Evolutionary conservation across 768 basidiomycete genomes (phyloP).

Genomic region (Mycena vitilis): DNA sequence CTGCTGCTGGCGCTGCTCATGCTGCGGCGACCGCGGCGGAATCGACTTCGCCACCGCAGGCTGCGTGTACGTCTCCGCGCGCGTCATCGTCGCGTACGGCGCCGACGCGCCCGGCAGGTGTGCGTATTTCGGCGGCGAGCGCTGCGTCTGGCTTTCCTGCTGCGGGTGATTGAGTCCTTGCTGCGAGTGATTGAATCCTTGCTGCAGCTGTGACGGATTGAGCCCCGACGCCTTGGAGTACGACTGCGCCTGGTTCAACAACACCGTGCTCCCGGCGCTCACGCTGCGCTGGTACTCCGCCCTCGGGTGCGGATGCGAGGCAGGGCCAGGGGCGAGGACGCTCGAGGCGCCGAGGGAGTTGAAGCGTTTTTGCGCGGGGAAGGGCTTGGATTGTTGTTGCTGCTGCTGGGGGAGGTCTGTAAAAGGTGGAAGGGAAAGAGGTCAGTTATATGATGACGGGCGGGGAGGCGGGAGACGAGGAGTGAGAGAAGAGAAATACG

Average conservation of each 20-base stretch:
- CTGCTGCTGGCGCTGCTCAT: background rate
- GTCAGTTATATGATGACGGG: too few species aligned
- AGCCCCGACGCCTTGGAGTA: too few species aligned
- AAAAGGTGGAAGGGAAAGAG: too few species aligned
- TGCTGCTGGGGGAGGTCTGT: slow-evolving; percentile 25
- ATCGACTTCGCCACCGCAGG: slow-evolving; percentile 2
- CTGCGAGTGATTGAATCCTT: too few species aligned
- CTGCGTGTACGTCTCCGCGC: slow-evolving; percentile 24
- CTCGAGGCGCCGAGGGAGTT: slow-evolving; percentile 65
- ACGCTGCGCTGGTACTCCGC: slow-evolving; percentile 39
- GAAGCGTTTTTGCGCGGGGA: slow-evolving; percentile 60
- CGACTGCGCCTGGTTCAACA: slow-evolving; percentile 8
- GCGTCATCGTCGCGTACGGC: slow-evolving; percentile 33
- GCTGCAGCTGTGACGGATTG: too few species aligned
- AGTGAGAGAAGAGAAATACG: too few species aligned
- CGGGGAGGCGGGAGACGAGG: too few species aligned
- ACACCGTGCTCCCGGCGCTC: slow-evolving; percentile 28
- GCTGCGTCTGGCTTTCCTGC: too few species aligned
- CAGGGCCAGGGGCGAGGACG: slow-evolving; percentile 20
- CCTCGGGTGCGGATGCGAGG: slow-evolving; percentile 6
- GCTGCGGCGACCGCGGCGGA: background rate
- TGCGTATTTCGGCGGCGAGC: slow-evolving; percentile 28
- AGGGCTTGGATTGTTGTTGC: slow-evolving; percentile 27
- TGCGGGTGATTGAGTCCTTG: too few species aligned
- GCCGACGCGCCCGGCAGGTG: slow-evolving; percentile 32